Base-by-base conservation (phyloP, 129 eudicot genomes). In the Artemisia annua region DNA sequence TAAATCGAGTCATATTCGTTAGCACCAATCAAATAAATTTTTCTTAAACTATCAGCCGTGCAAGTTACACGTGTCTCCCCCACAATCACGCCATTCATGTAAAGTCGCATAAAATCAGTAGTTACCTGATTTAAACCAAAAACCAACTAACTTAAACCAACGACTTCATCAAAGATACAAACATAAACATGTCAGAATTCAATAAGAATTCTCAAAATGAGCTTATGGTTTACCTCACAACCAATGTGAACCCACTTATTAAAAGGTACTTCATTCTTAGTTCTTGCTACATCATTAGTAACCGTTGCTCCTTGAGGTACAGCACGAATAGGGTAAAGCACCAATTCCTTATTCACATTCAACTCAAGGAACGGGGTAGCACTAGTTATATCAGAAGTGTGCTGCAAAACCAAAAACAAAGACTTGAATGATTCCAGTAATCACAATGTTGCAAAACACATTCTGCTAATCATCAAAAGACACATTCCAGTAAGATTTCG, bases 191-290 rank as follows among this genome's bases (percentile, higher is more conserved):
- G 20, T 56, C 66, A 63, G 2, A 5, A 19, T 57, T 46, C 26
- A 18, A 71, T 11, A 64, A 55, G 5, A 64, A 28, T 55, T 72
- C 17, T 19, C 48, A 56, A 63, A 26, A 12, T 44, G 1, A 61
- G 43, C 46, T 43, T 18, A 66, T 2, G 20, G 18, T n/a, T 73
- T 88, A 88, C 97, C 97, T 88, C 87, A 63, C 88, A 91, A 73
- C 97, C 96, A 79, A 91, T 70, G 71, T 88, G 97, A 82, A 88
- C 83, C 97, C 96, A 91, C 79, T 86, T 88, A 48, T 78, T 83
- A 30, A 77, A 2, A 22, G 93, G 86, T 26, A 88, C 58, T 71
- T 84, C 87, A 49, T 32, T 62, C 69, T 72, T 85, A 14, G 89
- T 48, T 32, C 75, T 74, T 74, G 85, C 85, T 39, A 39, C 46